phyloP scores from a whole-genome alignment of 768 basidiomycete species.

The Leccinum variicolor region DNA sequence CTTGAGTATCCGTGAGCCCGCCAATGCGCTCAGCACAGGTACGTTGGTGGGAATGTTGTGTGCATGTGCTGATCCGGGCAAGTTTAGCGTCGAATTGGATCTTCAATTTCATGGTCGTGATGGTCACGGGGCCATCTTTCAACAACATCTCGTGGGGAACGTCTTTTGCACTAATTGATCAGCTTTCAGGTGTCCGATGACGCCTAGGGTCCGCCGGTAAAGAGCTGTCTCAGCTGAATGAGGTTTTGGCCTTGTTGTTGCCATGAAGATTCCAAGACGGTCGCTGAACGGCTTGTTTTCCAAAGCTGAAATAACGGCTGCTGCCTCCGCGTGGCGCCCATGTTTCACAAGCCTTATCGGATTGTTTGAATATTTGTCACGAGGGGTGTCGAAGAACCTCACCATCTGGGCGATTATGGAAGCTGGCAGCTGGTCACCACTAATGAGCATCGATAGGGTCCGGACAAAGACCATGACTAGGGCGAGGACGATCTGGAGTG shows the following conservation, averaged over 20 bases:
- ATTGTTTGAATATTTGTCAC: neutral
- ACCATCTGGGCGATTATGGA: constrained; percentile 56
- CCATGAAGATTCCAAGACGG: neutral
- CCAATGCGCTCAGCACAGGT: constrained; percentile 60
- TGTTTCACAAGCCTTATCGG: constrained; percentile 50
- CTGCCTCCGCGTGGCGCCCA: constrained; percentile 51
- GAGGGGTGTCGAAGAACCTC: neutral
- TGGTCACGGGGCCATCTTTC: constrained; percentile 61
- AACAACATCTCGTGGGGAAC: constrained; percentile 54
- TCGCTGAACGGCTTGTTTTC: constrained; percentile 50
- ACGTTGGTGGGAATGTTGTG: neutral
- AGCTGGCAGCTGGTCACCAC: constrained; percentile 33
- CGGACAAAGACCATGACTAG: constrained; percentile 43
- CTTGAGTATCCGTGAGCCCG: constrained; percentile 60
- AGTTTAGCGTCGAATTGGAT: constrained; percentile 43
- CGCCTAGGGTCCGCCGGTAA: constrained; percentile 52
- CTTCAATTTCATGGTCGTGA: constrained; percentile 57
- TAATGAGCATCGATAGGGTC: neutral
- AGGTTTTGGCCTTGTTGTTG: neutral
- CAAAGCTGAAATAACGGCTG: constrained; percentile 60
- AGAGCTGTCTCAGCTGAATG: constrained; percentile 43
- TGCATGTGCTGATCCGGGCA: neutral
- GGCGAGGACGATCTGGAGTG: constrained; percentile 55
- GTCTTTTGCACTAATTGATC: constrained; percentile 2
- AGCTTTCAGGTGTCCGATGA: constrained; percentile 24